Percentiles rank a stretch among this genome's conserved stretches.
These are phyloP conservation scores for Leishmania aethiopica DNA, from an alignment of 208 protist genomes.

Conservation along the genomic window DNA sequence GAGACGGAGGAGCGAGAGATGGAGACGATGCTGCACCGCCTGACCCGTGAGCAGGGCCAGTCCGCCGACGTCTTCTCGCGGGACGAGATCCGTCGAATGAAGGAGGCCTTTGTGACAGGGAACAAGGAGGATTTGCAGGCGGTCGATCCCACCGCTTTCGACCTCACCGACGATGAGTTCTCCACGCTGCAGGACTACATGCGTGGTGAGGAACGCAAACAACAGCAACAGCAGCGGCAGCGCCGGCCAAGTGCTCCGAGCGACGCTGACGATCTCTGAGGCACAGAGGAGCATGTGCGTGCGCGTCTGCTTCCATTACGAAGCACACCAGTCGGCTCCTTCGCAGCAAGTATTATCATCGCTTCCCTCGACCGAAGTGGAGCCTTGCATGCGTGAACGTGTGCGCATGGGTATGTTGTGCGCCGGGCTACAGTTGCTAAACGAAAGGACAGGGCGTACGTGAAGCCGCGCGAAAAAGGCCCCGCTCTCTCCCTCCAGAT, in stretches of 20 bases:
- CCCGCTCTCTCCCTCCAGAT: not conserved
- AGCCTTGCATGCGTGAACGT: not conserved
- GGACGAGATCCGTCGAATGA: conserved; percentile 64
- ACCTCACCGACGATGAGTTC: conserved; percentile 71
- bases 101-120: conserved; percentile 49
- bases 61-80: conserved; percentile 62
- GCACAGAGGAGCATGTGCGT: not conserved
- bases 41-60: conserved; percentile 48
- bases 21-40: conserved; percentile 74
- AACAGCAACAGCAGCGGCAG: not conserved
- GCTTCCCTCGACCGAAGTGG: not conserved
- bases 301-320: not conserved
- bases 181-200: conserved; percentile 34
- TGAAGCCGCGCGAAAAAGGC: not conserved
- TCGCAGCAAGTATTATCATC: not conserved
- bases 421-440: not conserved
- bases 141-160: conserved; percentile 57
- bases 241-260: not conserved
- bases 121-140: conserved; percentile 46
- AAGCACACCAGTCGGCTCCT: not conserved
- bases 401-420: not conserved
- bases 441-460: not conserved
- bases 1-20: conserved; percentile 62
- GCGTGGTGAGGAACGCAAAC: not conserved
- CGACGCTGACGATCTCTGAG: conserved; percentile 19